Evolutionary conservation across 345 rosid genomes (phyloP).

Genomic region (Populus tremula): DNA sequence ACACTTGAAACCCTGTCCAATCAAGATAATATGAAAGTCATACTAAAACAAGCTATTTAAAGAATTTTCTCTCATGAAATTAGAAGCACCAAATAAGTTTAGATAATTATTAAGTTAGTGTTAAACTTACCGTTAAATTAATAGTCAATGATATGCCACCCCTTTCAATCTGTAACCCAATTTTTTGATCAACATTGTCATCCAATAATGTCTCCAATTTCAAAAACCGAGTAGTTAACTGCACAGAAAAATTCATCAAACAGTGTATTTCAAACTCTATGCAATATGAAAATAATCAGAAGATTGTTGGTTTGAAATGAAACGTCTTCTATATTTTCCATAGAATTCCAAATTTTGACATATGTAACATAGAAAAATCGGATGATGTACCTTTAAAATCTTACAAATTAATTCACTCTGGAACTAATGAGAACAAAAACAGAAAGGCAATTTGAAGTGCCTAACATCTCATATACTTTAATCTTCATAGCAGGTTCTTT

Average conservation of each 20-base stretch:
- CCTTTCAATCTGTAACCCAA: conserved; percentile 81
- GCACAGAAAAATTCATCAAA: conserved; percentile 15
- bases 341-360: background rate
- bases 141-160: conserved; percentile 67
- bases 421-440: background rate
- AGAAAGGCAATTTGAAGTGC: background rate
- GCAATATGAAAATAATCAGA: background rate
- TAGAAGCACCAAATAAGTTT: background rate
- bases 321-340: background rate
- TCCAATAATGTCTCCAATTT: conserved; percentile 78
- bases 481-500: no score
- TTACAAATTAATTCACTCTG: background rate
- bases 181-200: conserved; percentile 57
- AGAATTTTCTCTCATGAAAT: background rate
- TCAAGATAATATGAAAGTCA: no score
- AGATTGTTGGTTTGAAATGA: background rate
- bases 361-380: background rate
- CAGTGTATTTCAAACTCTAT: background rate
- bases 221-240: conserved; percentile 87
- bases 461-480: no score
- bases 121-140: conserved; percentile 59
- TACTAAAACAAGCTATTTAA: no score
- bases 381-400: background rate
- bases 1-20: no score
- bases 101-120: no score